Conservation (phyloP, 352 stramenopile species). For the Albugo laibachii region DNA sequence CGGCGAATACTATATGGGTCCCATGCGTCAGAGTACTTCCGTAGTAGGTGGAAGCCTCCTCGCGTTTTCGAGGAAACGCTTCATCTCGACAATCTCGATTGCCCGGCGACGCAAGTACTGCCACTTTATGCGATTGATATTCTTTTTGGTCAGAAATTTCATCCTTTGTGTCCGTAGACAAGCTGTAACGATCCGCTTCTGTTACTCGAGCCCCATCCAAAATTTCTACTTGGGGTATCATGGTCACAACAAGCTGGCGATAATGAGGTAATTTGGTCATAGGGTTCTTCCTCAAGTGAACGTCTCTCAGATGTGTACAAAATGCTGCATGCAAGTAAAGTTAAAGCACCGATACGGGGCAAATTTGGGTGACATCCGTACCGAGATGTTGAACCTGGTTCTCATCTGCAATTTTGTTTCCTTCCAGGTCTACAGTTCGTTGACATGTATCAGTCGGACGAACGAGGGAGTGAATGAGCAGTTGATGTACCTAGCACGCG, state of each 20-base stretch:
- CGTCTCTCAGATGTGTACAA: constrained; percentile 31
- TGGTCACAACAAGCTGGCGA: constrained; percentile 37
- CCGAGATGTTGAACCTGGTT: constrained; percentile 62
- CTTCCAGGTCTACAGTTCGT: constrained; percentile 28
- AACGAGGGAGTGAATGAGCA: background rate
- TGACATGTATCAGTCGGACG: background rate
- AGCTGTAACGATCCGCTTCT: constrained; percentile 9
- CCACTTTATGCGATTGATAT: constrained; percentile 23
- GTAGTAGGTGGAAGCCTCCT: constrained; percentile 18
- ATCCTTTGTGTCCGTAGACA: background rate
- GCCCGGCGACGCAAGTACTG: constrained; percentile 6
- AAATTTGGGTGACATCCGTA: constrained; percentile 3
- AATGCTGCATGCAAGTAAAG: constrained; percentile 15
- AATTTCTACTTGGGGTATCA: constrained; percentile 42
- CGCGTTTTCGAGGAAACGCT: constrained; percentile 6
- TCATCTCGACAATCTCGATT: constrained; percentile 5
- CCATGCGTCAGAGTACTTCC: constrained; percentile 75
- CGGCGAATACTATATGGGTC: constrained; percentile 72
- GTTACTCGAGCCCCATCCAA: constrained; percentile 29
- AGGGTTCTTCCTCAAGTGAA: constrained; percentile 47
- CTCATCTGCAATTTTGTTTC: constrained; percentile 46
- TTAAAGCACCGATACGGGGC: background rate
- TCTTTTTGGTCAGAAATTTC: constrained; percentile 20
- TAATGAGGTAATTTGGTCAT: constrained; percentile 37
- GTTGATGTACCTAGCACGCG: constrained; percentile 30